Evolutionary conservation across 1,284 basidiomycete species (phyloP).

Genomic region (Kwoniella shivajii): DNA sequence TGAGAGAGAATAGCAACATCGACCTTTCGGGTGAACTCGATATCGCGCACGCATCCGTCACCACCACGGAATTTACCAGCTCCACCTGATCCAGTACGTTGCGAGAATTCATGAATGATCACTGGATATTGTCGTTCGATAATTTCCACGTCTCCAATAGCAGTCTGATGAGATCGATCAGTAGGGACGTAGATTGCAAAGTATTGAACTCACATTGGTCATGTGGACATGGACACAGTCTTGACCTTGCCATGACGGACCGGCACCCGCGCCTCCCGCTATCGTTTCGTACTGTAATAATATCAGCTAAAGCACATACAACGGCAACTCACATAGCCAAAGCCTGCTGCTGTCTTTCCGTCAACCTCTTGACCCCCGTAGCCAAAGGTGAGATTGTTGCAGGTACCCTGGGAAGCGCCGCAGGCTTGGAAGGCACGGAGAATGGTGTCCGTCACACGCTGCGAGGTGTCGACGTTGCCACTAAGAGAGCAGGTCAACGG

Average conservation of each 20-base stretch:
- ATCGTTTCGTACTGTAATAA: constrained; percentile 85
- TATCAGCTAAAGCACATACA: background rate
- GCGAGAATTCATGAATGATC: constrained; percentile 76
- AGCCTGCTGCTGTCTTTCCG: constrained; percentile 67
- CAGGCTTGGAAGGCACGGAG: constrained; percentile 89
- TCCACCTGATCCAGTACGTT: constrained; percentile 77
- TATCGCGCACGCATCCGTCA: constrained; percentile 83
- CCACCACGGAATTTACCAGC: constrained; percentile 77
- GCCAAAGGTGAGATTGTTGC: constrained; percentile 83
- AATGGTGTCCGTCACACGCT: constrained; percentile 92
- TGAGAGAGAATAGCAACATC: constrained; percentile 77
- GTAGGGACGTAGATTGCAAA: constrained; percentile 53
- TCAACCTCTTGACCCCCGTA: constrained; percentile 69
- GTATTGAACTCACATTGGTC: constrained; percentile 59
- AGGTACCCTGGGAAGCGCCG: constrained; percentile 88
- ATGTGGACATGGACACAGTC: constrained; percentile 44
- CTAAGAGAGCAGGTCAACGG: constrained; percentile 83
- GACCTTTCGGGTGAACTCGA: constrained; percentile 80
- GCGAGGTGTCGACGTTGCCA: constrained; percentile 88
- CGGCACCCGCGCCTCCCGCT: constrained; percentile 92
- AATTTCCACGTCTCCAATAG: constrained; percentile 63
- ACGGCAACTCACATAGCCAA: background rate
- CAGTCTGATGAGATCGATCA: constrained; percentile 60
- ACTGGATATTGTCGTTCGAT: constrained; percentile 68
- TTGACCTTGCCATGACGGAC: constrained; percentile 80